These are phyloP conservation scores for Nephelium lappaceum DNA, from an alignment of 345 rosid species.

Conservation along the genomic window DNA sequence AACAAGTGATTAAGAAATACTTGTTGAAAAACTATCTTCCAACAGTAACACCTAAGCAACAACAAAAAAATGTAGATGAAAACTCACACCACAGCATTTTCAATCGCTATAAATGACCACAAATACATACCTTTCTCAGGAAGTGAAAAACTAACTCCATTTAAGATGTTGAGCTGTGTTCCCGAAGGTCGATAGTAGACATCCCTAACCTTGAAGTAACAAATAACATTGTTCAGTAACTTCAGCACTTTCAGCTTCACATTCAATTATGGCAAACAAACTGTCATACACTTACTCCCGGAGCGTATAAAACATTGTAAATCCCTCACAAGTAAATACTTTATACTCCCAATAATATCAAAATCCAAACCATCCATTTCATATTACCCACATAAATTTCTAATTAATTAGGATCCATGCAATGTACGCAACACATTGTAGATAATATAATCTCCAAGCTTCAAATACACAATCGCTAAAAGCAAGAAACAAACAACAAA, in stretches of 20 bases:
- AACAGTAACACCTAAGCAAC: neutral
- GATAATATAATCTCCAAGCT: neutral
- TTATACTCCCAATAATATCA: neutral
- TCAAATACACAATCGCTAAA: neutral
- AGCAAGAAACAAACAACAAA: neutral
- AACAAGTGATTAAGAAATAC: neutral
- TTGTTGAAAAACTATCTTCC: neutral
- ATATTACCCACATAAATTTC: no score
- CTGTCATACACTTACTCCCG: neutral
- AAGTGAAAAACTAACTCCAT: slow-evolving; percentile 72
- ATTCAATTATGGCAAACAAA: slow-evolving; percentile 1
- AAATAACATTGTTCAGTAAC: slow-evolving; percentile 21
- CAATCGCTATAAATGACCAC: neutral
- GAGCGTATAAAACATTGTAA: neutral
- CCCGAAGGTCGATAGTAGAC: slow-evolving; percentile 84
- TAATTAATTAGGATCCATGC: neutral
- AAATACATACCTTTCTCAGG: slow-evolving; percentile 63
- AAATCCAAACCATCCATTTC: neutral
- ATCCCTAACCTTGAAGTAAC: slow-evolving; percentile 52
- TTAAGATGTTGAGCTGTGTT: slow-evolving; percentile 67
- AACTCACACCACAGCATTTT: neutral
- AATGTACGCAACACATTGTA: neutral
- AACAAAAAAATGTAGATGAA: neutral
- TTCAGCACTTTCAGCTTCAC: slow-evolving; percentile 3
- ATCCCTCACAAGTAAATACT: neutral